Conservation (phyloP, 495 filamentous ascomycete species). For the Aspergillus nanangensis region DNA sequence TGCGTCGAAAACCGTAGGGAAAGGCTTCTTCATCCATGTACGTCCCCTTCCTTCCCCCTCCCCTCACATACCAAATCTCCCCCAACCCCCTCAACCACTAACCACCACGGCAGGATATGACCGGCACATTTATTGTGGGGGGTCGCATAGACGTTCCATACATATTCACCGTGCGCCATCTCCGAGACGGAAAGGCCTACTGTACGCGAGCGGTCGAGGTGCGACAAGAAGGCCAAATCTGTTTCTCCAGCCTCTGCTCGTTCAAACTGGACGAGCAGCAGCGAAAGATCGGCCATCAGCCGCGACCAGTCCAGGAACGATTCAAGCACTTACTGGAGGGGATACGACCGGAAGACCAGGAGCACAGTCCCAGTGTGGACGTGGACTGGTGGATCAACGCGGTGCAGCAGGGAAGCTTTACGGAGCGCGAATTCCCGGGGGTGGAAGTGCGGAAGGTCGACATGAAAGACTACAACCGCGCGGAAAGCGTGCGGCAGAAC, state of each 20-base stretch:
- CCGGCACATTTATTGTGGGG: conserved; percentile 61
- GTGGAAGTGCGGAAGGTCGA: conserved; percentile 61
- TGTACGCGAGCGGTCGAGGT: conserved; percentile 57
- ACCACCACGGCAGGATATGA: conserved; percentile 49
- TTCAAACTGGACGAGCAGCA: conserved; percentile 52
- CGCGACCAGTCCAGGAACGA: conserved; percentile 26
- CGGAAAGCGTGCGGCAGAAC: conserved; percentile 25
- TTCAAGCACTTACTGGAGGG: conserved; percentile 34
- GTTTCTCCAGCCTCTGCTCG: conserved; percentile 57
- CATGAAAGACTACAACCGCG: conserved; percentile 51
- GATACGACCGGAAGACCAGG: conserved; percentile 36
- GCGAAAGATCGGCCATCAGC: conserved; percentile 34
- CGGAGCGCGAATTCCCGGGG: conserved; percentile 50
- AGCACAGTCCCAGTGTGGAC: conserved; percentile 38
- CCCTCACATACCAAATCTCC: too few relatives aligned
- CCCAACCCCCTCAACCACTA: background rate
- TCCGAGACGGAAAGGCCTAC: conserved; percentile 54
- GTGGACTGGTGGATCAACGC: conserved; percentile 40
- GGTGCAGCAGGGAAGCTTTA: conserved; percentile 17
- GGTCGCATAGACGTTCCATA: conserved; percentile 53
- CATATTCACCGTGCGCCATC: conserved; percentile 50
- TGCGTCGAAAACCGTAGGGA: conserved; percentile 48
- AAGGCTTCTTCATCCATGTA: conserved; percentile 58
- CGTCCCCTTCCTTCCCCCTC: conserved; percentile 21
- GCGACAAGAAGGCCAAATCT: conserved; percentile 40